These are phyloP conservation scores for Apophysomyces variabilis DNA, from an alignment of 371 early-diverging fungal genomes.

Conservation along the genomic window DNA sequence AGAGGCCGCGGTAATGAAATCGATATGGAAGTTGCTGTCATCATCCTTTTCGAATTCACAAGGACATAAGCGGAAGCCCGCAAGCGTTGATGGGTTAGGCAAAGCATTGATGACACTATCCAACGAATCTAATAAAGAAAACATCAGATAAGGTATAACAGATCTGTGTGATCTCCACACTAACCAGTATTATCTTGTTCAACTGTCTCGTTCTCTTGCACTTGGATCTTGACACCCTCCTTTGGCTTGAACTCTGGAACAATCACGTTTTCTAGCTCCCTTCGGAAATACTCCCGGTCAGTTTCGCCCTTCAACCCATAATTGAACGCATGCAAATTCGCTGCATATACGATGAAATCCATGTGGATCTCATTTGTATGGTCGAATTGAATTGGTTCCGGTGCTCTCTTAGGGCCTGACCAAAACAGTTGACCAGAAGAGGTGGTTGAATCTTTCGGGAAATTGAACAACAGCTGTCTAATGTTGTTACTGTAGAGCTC, in stretches of 20 bases:
- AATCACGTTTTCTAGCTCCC: slow-evolving; percentile 66
- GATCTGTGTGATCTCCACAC: not conserved
- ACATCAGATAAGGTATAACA: not conserved
- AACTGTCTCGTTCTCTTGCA: slow-evolving; percentile 81
- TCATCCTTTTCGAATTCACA: slow-evolving; percentile 99
- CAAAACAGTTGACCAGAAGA: slow-evolving; percentile 97
- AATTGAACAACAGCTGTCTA: slow-evolving; percentile 92
- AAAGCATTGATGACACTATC: slow-evolving; percentile 70
- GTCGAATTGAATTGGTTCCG: slow-evolving; percentile 85
- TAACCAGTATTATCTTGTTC: slow-evolving; percentile 35
- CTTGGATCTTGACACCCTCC: slow-evolving; percentile 96
- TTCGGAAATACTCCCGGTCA: slow-evolving; percentile 74
- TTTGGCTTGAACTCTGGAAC: slow-evolving; percentile 92
- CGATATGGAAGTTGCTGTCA: slow-evolving; percentile 99
- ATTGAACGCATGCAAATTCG: slow-evolving; percentile 96
- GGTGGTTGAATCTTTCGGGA: slow-evolving; percentile 93
- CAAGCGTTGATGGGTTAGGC: slow-evolving; percentile 75
- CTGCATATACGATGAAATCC: slow-evolving; percentile 91
- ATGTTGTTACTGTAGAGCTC: slow-evolving; percentile 93
- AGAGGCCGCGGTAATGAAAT: slow-evolving; percentile 98
- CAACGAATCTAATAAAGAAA: slow-evolving; percentile 54
- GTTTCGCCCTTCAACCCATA: slow-evolving; percentile 83
- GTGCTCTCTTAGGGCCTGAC: slow-evolving; percentile 99
- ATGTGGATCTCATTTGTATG: slow-evolving; percentile 79
- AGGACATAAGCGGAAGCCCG: slow-evolving; percentile 80